Conservation (phyloP, 176 grass and related monocot genomes). For the Tillandsia fasciculata region DNA sequence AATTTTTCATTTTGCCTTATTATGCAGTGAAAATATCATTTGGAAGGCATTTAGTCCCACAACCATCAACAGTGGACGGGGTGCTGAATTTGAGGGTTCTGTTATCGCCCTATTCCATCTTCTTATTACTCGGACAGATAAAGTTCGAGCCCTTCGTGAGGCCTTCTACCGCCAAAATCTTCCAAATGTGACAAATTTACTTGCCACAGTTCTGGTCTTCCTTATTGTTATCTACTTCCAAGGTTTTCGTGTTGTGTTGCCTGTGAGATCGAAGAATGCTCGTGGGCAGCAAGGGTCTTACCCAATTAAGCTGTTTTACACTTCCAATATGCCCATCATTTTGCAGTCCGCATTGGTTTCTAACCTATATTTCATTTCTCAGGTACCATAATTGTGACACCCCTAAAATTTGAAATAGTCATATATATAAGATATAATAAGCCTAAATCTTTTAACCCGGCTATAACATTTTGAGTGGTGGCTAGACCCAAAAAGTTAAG, state of each 20-base stretch:
- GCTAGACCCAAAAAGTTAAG: no score
- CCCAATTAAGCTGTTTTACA: constrained; percentile 42
- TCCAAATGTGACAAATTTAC: constrained; percentile 45
- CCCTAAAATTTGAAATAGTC: no score
- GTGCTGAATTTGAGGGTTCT: constrained; percentile 48
- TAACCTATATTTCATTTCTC: constrained; percentile 32
- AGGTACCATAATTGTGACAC: neutral
- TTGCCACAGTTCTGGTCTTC: constrained; percentile 47
- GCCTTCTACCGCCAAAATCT: constrained; percentile 48
- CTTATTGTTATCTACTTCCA: constrained; percentile 54
- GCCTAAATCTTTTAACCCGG: no score
- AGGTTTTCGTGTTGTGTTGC: constrained; percentile 38
- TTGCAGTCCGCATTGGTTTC: constrained; percentile 29
- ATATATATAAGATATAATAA: no score
- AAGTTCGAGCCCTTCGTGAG: constrained; percentile 40
- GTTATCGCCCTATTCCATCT: constrained; percentile 43
- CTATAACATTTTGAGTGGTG: no score
- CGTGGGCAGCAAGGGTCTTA: constrained; percentile 40
- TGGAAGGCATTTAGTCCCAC: constrained; percentile 47
- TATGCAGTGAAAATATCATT: constrained; percentile 38
- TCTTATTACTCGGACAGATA: constrained; percentile 33
- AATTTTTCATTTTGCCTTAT: neutral
- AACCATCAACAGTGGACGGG: constrained; percentile 43
- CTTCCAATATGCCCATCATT: constrained; percentile 41
- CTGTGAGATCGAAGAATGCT: constrained; percentile 38